phyloP scores from a whole-genome alignment of 345 rosid genomes.

The Euclidium syriacum region DNA sequence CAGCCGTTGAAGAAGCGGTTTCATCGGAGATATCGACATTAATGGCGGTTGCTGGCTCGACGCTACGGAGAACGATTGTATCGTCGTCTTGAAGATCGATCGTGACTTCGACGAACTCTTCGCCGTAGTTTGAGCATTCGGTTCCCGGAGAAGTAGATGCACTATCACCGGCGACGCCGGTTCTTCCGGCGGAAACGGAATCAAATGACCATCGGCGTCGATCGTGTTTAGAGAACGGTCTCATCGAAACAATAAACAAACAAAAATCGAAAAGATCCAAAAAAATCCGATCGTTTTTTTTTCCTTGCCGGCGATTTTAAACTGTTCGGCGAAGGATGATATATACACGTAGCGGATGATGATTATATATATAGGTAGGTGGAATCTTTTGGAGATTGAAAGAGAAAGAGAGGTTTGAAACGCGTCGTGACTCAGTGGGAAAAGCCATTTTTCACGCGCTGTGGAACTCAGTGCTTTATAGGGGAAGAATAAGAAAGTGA shows the following conservation, averaged over 20 bases:
- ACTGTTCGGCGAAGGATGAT: background rate
- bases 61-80: conserved; percentile 83
- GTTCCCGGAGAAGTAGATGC: conserved; percentile 52
- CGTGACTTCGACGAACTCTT: conserved; percentile 93
- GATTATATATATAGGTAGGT: background rate
- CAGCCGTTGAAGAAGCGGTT: conserved; percentile 27
- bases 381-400: conserved; percentile 13
- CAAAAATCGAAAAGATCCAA: background rate
- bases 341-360: conserved; percentile 21
- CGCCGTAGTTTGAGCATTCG: conserved; percentile 39
- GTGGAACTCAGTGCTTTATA: conserved; percentile 27
- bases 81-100: conserved; percentile 90
- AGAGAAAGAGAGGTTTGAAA: conserved; percentile 17
- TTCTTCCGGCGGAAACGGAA: conserved; percentile 47
- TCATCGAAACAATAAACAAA: conserved; percentile 36
- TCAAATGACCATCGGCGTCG: conserved; percentile 96
- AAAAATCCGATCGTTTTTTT: background rate
- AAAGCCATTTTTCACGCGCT: conserved; percentile 35
- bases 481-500: background rate
- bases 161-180: conserved; percentile 32
- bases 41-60: conserved; percentile 73
- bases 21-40: conserved; percentile 34
- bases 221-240: conserved; percentile 45
- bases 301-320: background rate
- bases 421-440: conserved; percentile 34